phyloP scores from a whole-genome alignment of 2,329 filamentous ascomycete genomes.

The Colletotrichum shisoi region DNA sequence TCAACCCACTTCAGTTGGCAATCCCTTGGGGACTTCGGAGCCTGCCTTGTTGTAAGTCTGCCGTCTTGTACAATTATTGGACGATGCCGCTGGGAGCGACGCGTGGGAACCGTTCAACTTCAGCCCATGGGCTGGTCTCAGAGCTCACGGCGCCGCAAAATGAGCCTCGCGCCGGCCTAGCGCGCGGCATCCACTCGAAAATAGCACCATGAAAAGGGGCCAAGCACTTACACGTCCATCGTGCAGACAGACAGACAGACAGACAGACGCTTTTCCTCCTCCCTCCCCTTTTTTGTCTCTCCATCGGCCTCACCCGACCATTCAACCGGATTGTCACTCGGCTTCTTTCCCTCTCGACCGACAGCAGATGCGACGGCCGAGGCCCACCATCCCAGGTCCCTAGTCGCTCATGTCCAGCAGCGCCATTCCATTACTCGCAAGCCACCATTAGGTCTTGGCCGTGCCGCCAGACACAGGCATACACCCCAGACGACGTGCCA shows the following conservation, averaged over 20 bases:
- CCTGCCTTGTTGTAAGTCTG: slow-evolving; percentile 25
- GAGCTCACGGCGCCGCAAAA: slow-evolving; percentile 24
- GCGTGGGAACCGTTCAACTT: slow-evolving; percentile 17
- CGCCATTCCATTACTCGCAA: slow-evolving; percentile 40
- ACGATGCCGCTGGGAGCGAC: slow-evolving; percentile 11
- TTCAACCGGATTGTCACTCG: slow-evolving; percentile 21
- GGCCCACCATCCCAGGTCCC: slow-evolving; percentile 38
- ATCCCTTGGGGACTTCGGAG: slow-evolving; percentile 7
- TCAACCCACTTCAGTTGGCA: slow-evolving; percentile 12
- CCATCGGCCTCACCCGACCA: neutral
- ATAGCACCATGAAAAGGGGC: slow-evolving; percentile 27
- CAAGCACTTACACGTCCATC: slow-evolving; percentile 28
- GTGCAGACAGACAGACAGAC: slow-evolving; percentile 29
- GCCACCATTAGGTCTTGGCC: slow-evolving; percentile 36
- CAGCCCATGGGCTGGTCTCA: slow-evolving; percentile 32
- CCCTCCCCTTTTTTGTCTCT: slow-evolving; percentile 8
- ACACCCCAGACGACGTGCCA: slow-evolving; percentile 39
- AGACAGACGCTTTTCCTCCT: neutral
- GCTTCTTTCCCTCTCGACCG: slow-evolving; percentile 29
- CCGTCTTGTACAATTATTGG: slow-evolving; percentile 25
- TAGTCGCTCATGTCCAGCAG: slow-evolving; percentile 39
- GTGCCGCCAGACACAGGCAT: slow-evolving; percentile 37
- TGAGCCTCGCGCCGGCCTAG: slow-evolving; percentile 34
- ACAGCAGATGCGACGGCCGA: slow-evolving; percentile 35
- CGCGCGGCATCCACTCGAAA: slow-evolving; percentile 37